phyloP scores from a whole-genome alignment of 2,329 filamentous ascomycete genomes.

The Intubia oerlemansii region DNA sequence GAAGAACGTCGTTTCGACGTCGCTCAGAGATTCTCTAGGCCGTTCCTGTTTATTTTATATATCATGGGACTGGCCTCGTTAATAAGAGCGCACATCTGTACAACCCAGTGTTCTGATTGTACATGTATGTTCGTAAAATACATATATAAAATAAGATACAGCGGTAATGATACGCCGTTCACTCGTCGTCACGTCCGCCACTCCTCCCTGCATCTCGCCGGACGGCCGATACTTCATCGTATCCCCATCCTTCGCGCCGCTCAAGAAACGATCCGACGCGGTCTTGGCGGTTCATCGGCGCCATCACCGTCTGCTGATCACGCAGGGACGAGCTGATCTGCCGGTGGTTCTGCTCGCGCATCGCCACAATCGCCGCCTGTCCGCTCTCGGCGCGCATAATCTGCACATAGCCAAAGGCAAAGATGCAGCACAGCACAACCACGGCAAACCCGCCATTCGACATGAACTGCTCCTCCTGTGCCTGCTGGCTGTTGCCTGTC shows the following conservation, averaged over 20 bases:
- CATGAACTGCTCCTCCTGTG: constrained; percentile 40
- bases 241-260: constrained; percentile 39
- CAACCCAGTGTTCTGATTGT: no score
- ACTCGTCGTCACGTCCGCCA: no score
- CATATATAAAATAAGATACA: no score
- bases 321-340: constrained; percentile 40
- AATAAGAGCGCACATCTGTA: no score
- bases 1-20: no score
- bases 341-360: constrained; percentile 42
- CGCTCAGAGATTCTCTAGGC: no score
- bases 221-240: no score
- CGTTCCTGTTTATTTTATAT: no score
- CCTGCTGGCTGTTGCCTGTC: constrained; percentile 11
- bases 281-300: constrained; percentile 33
- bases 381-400: constrained; percentile 44
- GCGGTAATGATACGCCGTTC: no score
- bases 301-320: constrained; percentile 28
- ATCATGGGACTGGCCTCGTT: no score
- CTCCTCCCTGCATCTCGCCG: no score
- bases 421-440: constrained; percentile 44
- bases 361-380: constrained; percentile 40
- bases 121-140: no score
- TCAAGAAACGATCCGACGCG: constrained; percentile 60
- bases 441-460: constrained; percentile 61
- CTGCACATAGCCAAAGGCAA: constrained; percentile 52